phyloP scores from a whole-genome alignment of 495 filamentous ascomycete genomes.

The Penicillium paradoxum region DNA sequence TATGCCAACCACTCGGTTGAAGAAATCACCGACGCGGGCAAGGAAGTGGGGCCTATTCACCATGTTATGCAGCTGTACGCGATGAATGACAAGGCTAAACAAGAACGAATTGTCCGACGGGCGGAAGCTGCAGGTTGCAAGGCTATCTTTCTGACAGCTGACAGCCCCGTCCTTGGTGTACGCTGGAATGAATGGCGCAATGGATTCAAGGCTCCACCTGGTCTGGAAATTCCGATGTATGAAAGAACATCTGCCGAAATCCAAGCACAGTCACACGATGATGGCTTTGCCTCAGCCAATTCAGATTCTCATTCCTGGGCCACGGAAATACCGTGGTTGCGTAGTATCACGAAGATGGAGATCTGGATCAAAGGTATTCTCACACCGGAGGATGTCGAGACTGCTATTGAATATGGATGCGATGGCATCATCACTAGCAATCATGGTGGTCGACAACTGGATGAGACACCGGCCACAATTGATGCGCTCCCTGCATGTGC shows the following conservation, averaged over 20 bases:
- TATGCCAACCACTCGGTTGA: slow-evolving; percentile 38
- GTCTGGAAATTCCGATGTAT: slow-evolving; percentile 32
- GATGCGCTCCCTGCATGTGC: slow-evolving; percentile 61
- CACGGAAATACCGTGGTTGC: slow-evolving; percentile 36
- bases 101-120: slow-evolving; percentile 45
- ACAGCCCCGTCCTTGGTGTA: slow-evolving; percentile 72
- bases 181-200: slow-evolving; percentile 40
- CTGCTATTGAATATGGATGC: slow-evolving; percentile 48
- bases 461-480: slow-evolving; percentile 59
- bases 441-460: slow-evolving; percentile 65
- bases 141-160: slow-evolving; percentile 73
- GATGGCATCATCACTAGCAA: slow-evolving; percentile 62
- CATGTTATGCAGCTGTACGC: slow-evolving; percentile 70
- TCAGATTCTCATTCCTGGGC: slow-evolving; percentile 65
- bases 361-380: slow-evolving; percentile 56
- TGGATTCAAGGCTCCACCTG: slow-evolving; percentile 31
- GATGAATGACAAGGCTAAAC: slow-evolving; percentile 57
- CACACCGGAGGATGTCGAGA: slow-evolving; percentile 49
- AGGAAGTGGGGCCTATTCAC: slow-evolving; percentile 35
- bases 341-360: slow-evolving; percentile 49
- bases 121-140: slow-evolving; percentile 46
- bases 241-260: slow-evolving; percentile 70
- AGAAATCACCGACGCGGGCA: slow-evolving; percentile 53
- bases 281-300: slow-evolving; percentile 54
- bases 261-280: slow-evolving; percentile 43